phyloP scores from a whole-genome alignment of 352 stramenopile species.

The Pelagophyceae sp. region DNA sequence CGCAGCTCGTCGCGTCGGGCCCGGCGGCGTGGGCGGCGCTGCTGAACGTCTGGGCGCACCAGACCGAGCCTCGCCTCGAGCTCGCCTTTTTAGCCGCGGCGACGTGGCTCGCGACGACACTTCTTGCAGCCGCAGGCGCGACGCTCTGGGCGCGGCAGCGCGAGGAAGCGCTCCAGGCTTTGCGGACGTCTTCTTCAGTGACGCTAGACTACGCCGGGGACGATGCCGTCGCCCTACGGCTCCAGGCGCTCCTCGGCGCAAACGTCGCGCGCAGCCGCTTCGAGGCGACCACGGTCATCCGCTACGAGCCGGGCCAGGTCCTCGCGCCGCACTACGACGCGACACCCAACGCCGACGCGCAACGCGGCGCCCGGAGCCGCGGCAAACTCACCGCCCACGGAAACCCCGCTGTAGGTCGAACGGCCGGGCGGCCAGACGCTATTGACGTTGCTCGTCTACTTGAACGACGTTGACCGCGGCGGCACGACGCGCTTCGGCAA shows the following conservation, averaged over 20 bases:
- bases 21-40: conserved; percentile 49
- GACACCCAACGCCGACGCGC: conserved; percentile 43
- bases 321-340: conserved; percentile 57
- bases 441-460: conserved; percentile 52
- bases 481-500: conserved; percentile 47
- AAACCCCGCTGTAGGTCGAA: too few species aligned
- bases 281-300: conserved; percentile 56
- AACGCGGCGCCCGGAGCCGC: conserved; percentile 26
- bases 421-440: conserved; percentile 52
- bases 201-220: not conserved
- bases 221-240: not conserved
- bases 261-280: conserved; percentile 31
- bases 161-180: not conserved
- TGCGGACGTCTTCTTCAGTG: conserved; percentile 30
- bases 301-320: conserved; percentile 48
- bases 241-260: conserved; percentile 7
- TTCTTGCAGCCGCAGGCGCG: not conserved
- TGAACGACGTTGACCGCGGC: conserved; percentile 52
- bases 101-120: conserved; percentile 31
- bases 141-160: not conserved
- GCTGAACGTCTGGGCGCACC: not conserved
- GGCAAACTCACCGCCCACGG: too few species aligned
- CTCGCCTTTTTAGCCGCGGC: not conserved
- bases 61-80: not conserved
- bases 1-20: conserved; percentile 45